Conservation (phyloP, 2,329 filamentous ascomycete species). For the Monascus ruber region DNA sequence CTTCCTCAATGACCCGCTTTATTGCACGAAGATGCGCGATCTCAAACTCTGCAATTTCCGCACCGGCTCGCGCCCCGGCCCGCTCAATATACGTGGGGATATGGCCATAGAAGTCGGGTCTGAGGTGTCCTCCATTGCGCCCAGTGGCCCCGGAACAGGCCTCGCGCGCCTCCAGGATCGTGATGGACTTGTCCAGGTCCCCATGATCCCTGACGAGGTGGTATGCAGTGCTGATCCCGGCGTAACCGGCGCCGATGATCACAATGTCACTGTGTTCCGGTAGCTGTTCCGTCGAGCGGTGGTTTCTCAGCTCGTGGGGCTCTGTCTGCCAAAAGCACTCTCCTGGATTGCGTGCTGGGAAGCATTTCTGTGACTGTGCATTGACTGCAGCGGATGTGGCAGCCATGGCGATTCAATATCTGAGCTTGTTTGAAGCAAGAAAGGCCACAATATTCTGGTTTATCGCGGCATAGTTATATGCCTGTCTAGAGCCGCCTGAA, state of each 20-base stretch:
- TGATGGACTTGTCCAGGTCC: conserved; percentile 16
- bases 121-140: conserved; percentile 36
- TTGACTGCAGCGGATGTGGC: background rate
- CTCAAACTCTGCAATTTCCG: conserved; percentile 34
- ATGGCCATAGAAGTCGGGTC: conserved; percentile 33
- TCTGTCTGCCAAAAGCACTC: conserved; percentile 10
- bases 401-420: background rate
- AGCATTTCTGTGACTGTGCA: background rate
- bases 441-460: too few species aligned
- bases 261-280: conserved; percentile 34
- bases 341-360: background rate
- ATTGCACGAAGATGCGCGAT: conserved; percentile 29
- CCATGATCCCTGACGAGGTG: conserved; percentile 25
- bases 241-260: conserved; percentile 39
- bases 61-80: conserved; percentile 25
- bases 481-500: too few species aligned
- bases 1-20: conserved; percentile 29
- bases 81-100: conserved; percentile 27
- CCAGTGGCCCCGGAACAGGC: conserved; percentile 36
- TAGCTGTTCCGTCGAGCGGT: conserved; percentile 17
- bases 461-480: too few species aligned
- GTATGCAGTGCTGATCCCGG: conserved; percentile 35
- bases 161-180: conserved; percentile 32
- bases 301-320: conserved; percentile 7
- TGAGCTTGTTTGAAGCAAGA: too few species aligned